Conservation (phyloP, 306 rosid genomes). For the Quercus berberidifolia region DNA sequence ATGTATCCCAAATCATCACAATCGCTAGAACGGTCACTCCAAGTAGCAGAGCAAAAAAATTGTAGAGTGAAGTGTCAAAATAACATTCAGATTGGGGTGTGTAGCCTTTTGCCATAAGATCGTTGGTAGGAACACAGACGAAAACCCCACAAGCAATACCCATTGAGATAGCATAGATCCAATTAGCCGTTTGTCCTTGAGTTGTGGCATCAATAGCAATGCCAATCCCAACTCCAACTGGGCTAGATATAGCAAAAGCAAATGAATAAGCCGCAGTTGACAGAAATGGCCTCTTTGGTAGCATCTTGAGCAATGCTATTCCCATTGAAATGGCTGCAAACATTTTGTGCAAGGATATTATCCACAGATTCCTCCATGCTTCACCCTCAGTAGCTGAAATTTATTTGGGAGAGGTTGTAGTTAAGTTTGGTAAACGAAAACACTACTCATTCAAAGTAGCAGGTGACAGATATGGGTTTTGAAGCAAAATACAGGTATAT, state of each 20-base stretch:
- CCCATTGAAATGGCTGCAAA: slow-evolving; percentile 88
- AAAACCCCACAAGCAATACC: slow-evolving; percentile 78
- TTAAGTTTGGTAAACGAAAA: not conserved
- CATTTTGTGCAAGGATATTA: slow-evolving; percentile 73
- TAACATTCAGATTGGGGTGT: slow-evolving; percentile 27
- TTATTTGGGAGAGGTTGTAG: not conserved
- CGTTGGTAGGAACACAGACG: slow-evolving; percentile 68
- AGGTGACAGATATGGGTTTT: no score
- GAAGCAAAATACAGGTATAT: no score
- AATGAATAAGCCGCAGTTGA: slow-evolving; percentile 47
- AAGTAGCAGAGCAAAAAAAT: slow-evolving; percentile 58
- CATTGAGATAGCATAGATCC: slow-evolving; percentile 76
- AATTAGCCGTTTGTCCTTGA: slow-evolving; percentile 56
- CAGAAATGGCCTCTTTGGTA: slow-evolving; percentile 62
- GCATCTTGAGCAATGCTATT: slow-evolving; percentile 62
- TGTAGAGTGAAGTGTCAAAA: slow-evolving; percentile 51
- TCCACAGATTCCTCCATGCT: slow-evolving; percentile 88
- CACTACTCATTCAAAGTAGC: not conserved
- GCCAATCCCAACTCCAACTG: slow-evolving; percentile 69
- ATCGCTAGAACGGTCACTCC: slow-evolving; percentile 68
- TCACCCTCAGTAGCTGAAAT: slow-evolving; percentile 44
- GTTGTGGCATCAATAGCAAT: slow-evolving; percentile 72
- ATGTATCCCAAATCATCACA: slow-evolving; percentile 69
- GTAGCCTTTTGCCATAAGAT: slow-evolving; percentile 68
- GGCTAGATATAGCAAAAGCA: slow-evolving; percentile 18